A percentile compares a stretch with the other conserved stretches of the same genome.
These are phyloP conservation scores for Colletotrichum australisinense DNA, from an alignment of 2,329 filamentous ascomycete species.

Conservation along the genomic window DNA sequence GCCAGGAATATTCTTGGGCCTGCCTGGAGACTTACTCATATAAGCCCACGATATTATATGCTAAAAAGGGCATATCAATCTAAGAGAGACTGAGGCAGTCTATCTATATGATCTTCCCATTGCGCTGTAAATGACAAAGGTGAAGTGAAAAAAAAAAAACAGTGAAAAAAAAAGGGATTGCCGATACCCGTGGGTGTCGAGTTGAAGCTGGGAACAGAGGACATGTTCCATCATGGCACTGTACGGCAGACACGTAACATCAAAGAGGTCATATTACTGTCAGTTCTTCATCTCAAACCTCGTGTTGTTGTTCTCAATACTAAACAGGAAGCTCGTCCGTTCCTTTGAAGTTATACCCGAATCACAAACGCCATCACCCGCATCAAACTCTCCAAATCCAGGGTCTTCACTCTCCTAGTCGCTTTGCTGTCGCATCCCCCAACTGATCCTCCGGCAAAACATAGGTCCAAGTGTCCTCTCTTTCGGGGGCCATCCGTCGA, in stretches of 20 bases:
- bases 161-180: not conserved
- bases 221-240: not conserved
- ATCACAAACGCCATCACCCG: conserved; percentile 14
- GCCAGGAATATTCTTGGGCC: not conserved
- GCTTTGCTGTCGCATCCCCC: not conserved
- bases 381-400: conserved; percentile 4
- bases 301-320: not conserved
- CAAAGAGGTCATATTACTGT: not conserved
- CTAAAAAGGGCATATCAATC: not conserved
- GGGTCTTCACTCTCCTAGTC: not conserved
- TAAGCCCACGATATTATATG: not conserved
- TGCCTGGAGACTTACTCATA: not conserved
- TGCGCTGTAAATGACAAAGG: not conserved
- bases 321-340: not conserved
- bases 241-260: not conserved
- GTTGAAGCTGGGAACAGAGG: no score
- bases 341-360: not conserved
- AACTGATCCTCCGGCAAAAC: not conserved
- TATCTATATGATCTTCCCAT: not conserved
- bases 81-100: not conserved
- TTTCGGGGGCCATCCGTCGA: not conserved
- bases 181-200: not conserved
- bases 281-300: not conserved
- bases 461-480: not conserved
- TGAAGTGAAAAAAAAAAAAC: not conserved